phyloP scores from a whole-genome alignment of 345 rosid genomes.

The Pelargonium nanum region DNA sequence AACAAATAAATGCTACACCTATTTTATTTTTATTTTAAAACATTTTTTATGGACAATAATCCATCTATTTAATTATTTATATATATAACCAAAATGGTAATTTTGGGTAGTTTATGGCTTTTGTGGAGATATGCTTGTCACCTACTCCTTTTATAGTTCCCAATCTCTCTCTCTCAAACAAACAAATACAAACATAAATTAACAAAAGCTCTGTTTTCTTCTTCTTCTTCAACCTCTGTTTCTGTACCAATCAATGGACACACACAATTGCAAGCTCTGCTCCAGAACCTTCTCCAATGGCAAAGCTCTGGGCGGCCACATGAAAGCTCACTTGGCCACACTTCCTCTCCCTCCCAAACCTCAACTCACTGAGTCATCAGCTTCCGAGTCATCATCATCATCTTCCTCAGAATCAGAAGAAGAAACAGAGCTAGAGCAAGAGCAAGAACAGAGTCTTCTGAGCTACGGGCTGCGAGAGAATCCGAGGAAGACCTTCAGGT shows the following conservation, averaged over 20 bases:
- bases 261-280: not conserved
- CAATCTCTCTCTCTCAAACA: too few relatives aligned
- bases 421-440: too few relatives aligned
- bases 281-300: not conserved
- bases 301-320: not conserved
- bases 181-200: too few relatives aligned
- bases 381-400: not conserved
- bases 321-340: not conserved
- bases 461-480: constrained; percentile 23
- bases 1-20: too few relatives aligned
- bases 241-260: not conserved
- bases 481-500: constrained; percentile 22
- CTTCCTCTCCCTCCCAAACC: not conserved
- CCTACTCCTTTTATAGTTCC: too few relatives aligned
- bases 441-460: not conserved
- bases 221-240: not conserved
- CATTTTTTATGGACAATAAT: too few relatives aligned
- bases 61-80: too few relatives aligned
- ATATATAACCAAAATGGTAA: too few relatives aligned
- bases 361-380: not conserved
- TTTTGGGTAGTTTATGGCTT: too few relatives aligned
- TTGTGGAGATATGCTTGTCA: too few relatives aligned
- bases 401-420: too few relatives aligned
- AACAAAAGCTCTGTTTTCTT: not conserved
- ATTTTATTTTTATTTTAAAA: too few relatives aligned